These are phyloP conservation scores for Rhododendron ferrugineum DNA, from an alignment of 148 eudicot species.

Conservation along the genomic window DNA sequence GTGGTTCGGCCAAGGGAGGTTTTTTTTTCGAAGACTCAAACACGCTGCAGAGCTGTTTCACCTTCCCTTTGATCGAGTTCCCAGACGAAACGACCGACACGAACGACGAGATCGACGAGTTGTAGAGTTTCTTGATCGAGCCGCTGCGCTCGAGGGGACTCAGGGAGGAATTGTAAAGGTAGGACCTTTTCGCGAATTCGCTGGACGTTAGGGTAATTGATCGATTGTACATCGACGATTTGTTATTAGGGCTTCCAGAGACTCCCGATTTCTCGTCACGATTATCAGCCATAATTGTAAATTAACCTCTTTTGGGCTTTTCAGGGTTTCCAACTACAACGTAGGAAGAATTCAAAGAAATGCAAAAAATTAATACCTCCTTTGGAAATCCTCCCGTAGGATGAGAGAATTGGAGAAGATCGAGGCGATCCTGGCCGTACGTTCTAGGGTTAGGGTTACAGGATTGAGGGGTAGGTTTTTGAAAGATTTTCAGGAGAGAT, in stretches of 20 bases:
- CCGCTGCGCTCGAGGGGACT: conserved; percentile 35
- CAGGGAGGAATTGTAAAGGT: conserved; percentile 1
- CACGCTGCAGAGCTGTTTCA: conserved; percentile 47
- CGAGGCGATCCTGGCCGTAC: background rate
- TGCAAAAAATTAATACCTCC: background rate
- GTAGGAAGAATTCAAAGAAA: background rate
- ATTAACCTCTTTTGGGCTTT: background rate
- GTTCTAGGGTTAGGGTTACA: background rate
- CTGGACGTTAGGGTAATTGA: conserved; percentile 40
- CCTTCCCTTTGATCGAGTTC: conserved; percentile 61
- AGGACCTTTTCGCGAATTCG: conserved; percentile 34
- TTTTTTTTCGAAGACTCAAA: conserved; percentile 51
- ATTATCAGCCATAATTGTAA: conserved; percentile 1
- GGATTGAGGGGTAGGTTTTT: background rate
- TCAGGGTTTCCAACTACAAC: background rate
- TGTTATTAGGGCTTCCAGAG: background rate
- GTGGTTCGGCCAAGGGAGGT: background rate
- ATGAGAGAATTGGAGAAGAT: background rate
- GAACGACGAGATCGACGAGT: conserved; percentile 36
- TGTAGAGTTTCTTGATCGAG: conserved; percentile 49
- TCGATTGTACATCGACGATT: conserved; percentile 36
- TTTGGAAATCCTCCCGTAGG: background rate
- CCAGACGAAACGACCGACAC: conserved; percentile 40
- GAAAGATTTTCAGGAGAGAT: background rate
- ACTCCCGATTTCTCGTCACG: conserved; percentile 9